These are phyloP conservation scores for Alternaria sp. DNA, from an alignment of 2,329 filamentous ascomycete genomes.

Conservation along the genomic window DNA sequence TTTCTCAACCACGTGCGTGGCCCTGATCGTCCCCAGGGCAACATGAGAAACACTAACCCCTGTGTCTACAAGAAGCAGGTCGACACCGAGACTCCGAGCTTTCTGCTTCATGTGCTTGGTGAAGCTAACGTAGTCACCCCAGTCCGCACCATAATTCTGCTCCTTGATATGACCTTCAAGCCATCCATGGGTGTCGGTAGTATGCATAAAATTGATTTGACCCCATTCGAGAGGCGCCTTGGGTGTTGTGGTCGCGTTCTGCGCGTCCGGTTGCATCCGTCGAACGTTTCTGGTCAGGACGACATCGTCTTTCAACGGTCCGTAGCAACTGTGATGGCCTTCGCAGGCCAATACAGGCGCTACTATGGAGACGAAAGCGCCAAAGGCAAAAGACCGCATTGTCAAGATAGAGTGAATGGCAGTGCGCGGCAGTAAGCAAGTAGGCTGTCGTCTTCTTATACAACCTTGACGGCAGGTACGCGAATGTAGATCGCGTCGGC, in stretches of 20 bases:
- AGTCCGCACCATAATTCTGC: constrained; percentile 71
- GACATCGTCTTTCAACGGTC: constrained; percentile 51
- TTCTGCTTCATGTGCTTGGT: constrained; percentile 67
- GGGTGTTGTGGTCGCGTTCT: constrained; percentile 50
- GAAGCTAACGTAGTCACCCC: constrained; percentile 72
- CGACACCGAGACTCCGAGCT: constrained; percentile 65
- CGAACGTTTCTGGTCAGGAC: constrained; percentile 53
- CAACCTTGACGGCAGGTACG: neutral
- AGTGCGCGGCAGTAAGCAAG: neutral
- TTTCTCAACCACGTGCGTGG: neutral
- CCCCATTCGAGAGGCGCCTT: constrained; percentile 65
- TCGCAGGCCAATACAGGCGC: constrained; percentile 40
- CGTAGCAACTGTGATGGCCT: constrained; percentile 49
- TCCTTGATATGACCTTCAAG: constrained; percentile 69
- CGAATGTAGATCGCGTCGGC: neutral
- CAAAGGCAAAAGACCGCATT: constrained; percentile 21
- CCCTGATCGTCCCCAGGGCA: constrained; percentile 4
- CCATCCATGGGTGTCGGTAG: constrained; percentile 70
- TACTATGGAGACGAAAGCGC: constrained; percentile 16
- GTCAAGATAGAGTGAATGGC: constrained; percentile 5
- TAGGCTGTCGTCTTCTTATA: constrained; percentile 16
- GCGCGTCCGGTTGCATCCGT: constrained; percentile 57
- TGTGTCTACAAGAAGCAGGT: constrained; percentile 69
- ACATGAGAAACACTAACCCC: constrained; percentile 49
- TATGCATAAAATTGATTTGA: constrained; percentile 73